These are phyloP conservation scores for Kalmanozyma brasiliensis DNA, from an alignment of 1,284 basidiomycete species.

Conservation along the genomic window DNA sequence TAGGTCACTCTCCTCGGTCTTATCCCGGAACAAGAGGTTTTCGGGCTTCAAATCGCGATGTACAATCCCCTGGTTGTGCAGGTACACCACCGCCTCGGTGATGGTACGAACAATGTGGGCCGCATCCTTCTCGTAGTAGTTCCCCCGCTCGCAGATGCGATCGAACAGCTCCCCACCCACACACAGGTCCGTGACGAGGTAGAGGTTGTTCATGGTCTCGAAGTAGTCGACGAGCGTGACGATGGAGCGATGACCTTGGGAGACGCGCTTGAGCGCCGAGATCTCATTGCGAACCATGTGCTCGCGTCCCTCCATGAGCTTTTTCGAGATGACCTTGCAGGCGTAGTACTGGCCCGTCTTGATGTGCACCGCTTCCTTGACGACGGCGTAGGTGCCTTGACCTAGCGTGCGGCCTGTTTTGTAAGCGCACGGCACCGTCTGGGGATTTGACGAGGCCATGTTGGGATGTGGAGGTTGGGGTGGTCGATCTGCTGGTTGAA, in stretches of 20 bases:
- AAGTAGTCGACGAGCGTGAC: conserved; percentile 89
- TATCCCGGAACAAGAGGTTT: conserved; percentile 91
- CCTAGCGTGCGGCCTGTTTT: conserved; percentile 70
- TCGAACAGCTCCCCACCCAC: conserved; percentile 98
- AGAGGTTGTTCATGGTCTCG: conserved; percentile 89
- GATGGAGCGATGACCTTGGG: conserved; percentile 83
- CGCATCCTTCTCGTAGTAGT: conserved; percentile 96
- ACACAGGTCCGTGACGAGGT: conserved; percentile 93
- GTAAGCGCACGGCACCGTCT: conserved; percentile 66
- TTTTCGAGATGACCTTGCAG: conserved; percentile 79
- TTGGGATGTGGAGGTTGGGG: conserved; percentile 2
- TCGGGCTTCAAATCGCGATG: conserved; percentile 97
- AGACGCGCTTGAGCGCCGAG: conserved; percentile 90
- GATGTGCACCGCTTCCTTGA: conserved; percentile 95
- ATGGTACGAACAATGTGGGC: conserved; percentile 88
- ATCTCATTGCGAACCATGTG: conserved; percentile 92
- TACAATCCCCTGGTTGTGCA: conserved; percentile 93
- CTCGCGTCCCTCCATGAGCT: conserved; percentile 81
- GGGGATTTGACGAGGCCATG: conserved; percentile 41
- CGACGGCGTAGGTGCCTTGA: conserved; percentile 89
- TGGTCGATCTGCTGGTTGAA: too few relatives aligned
- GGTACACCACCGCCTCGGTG: conserved; percentile 86
- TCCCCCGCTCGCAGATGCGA: conserved; percentile 95
- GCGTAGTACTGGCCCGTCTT: conserved; percentile 75
- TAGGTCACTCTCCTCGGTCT: conserved; percentile 89